Conservation (phyloP, 2,329 filamentous ascomycete species). For the Diplodia mutila region DNA sequence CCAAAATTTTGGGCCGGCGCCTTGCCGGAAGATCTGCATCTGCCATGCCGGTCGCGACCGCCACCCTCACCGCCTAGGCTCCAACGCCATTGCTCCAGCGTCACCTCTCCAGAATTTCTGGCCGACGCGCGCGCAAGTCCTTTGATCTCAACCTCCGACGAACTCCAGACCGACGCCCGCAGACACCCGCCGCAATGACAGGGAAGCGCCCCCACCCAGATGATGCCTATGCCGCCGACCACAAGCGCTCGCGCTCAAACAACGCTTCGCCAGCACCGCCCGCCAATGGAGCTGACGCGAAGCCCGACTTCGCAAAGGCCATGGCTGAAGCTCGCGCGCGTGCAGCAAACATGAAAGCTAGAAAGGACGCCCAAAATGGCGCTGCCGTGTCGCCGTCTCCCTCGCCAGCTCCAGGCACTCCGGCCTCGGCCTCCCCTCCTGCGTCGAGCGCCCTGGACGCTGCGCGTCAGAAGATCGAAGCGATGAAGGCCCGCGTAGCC, state of each 20-base stretch:
- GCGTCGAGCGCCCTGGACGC: constrained; percentile 33
- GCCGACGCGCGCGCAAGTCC: constrained; percentile 8
- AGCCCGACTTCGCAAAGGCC: constrained; percentile 37
- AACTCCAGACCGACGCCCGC: background rate
- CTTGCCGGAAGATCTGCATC: constrained; percentile 8
- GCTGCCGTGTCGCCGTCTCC: constrained; percentile 23
- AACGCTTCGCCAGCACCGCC: constrained; percentile 41
- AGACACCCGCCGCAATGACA: constrained; percentile 36
- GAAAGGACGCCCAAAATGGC: constrained; percentile 35
- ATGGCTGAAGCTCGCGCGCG: constrained; percentile 28
- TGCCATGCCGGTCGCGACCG: constrained; percentile 1
- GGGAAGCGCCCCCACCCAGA: constrained; percentile 50
- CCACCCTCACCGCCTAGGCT: background rate
- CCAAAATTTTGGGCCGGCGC: constrained; percentile 25
- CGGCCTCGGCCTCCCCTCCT: constrained; percentile 24
- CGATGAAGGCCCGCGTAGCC: constrained; percentile 65
- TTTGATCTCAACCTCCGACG: background rate
- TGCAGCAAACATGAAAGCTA: constrained; percentile 39
- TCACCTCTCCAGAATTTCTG: constrained; percentile 16
- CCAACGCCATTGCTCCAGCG: background rate
- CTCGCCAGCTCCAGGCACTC: constrained; percentile 27
- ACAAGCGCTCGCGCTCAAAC: constrained; percentile 47
- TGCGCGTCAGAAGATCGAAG: constrained; percentile 64
- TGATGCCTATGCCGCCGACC: constrained; percentile 37
- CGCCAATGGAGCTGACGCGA: constrained; percentile 29